phyloP scores from a whole-genome alignment of 345 rosid species.

The Rubroshorea leprosula region DNA sequence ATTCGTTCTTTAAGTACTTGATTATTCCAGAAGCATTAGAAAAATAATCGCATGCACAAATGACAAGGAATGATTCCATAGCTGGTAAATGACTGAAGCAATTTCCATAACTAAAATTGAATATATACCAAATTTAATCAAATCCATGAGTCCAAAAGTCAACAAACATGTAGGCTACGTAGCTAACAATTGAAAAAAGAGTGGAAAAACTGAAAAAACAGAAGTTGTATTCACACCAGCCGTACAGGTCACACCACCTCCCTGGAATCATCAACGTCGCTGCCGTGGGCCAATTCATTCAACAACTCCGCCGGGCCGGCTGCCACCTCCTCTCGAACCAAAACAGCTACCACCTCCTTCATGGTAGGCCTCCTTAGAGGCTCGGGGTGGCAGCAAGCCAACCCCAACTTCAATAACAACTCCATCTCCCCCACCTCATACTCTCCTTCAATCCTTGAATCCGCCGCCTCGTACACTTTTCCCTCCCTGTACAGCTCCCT shows the following conservation, averaged over 20 bases:
- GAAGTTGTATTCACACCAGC: constrained; percentile 14
- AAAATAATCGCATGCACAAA: too few relatives aligned
- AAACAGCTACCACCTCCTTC: constrained; percentile 61
- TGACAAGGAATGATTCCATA: too few relatives aligned
- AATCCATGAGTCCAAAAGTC: too few relatives aligned
- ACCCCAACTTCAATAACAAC: constrained; percentile 63
- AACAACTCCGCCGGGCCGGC: constrained; percentile 34
- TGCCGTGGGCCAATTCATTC: constrained; percentile 26
- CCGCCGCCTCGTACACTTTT: constrained; percentile 51
- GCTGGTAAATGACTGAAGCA: too few relatives aligned
- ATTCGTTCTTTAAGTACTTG: too few relatives aligned
- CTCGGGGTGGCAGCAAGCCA: constrained; percentile 86
- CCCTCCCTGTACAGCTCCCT: constrained; percentile 53
- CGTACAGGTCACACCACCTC: constrained; percentile 8
- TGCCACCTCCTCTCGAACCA: constrained; percentile 39
- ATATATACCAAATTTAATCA: too few relatives aligned
- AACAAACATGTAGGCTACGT: too few relatives aligned
- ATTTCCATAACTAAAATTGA: too few relatives aligned
- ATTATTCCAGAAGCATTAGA: too few relatives aligned
- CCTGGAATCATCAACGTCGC: not conserved
- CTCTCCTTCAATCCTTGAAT: constrained; percentile 41
- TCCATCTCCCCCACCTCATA: constrained; percentile 53
- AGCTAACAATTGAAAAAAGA: too few relatives aligned
- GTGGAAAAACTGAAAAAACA: not conserved
- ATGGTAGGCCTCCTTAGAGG: constrained; percentile 56